phyloP scores from a whole-genome alignment of 805 yeast species.

The Yamadazyma ubonensis region DNA sequence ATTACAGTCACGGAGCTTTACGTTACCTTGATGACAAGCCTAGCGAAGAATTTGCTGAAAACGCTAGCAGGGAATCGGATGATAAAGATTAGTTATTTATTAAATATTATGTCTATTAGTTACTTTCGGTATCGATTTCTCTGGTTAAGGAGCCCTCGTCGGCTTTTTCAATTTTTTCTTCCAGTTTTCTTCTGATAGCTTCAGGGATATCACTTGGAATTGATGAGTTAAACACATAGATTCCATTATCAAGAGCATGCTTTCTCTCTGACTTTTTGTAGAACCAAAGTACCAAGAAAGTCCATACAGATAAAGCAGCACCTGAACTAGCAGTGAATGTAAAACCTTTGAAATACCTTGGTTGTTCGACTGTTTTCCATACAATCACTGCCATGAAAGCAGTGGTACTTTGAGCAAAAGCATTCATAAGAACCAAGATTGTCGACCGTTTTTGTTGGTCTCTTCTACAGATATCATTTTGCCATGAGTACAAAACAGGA shows the following conservation, averaged over 20 bases:
- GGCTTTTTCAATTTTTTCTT: constrained; percentile 5
- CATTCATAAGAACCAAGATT: constrained; percentile 55
- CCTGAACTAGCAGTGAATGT: constrained; percentile 50
- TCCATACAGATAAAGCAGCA: constrained; percentile 46
- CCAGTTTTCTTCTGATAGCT: constrained; percentile 3
- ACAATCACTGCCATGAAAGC: constrained; percentile 53
- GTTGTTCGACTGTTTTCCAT: constrained; percentile 60
- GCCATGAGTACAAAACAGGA: constrained; percentile 58
- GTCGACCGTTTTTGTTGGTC: constrained; percentile 57
- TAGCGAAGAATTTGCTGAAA: constrained; percentile 11
- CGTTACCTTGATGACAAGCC: constrained; percentile 14
- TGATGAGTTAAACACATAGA: constrained; percentile 28
- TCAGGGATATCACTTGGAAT: constrained; percentile 16
- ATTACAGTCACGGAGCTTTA: constrained; percentile 19
- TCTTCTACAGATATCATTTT: constrained; percentile 55
- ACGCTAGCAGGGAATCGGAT: constrained; percentile 14
- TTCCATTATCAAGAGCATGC: constrained; percentile 36
- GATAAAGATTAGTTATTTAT: constrained; percentile 13
- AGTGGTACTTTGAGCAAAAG: constrained; percentile 53
- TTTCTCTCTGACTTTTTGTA: constrained; percentile 35
- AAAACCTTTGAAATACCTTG: constrained; percentile 55
- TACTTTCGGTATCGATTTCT: constrained; percentile 8
- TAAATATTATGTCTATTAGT: background rate
- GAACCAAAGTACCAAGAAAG: constrained; percentile 50
- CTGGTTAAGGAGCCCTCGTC: background rate